Evolutionary conservation across 495 filamentous ascomycete genomes (phyloP), one percentile per base, ranked within the genome.

Genomic region (Pyrenula aspistea): DNA sequence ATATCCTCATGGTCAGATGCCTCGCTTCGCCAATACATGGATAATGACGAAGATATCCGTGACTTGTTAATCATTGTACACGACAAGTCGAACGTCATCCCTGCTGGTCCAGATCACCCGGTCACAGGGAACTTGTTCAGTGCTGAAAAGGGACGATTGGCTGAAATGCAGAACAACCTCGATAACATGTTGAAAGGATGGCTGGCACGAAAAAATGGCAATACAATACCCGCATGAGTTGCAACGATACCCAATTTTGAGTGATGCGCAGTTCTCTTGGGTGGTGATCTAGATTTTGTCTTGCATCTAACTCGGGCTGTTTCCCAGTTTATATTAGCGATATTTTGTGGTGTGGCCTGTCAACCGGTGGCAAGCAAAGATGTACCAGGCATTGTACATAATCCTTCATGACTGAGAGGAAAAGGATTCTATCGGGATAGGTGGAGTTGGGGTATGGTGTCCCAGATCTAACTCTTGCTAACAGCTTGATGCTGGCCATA

Each of bases 51-150:
- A n/a, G 91, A 96, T 58, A 87, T 98, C 61, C 82, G 88, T 49
- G 93, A 98, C 65, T 75, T 97, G 65, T 80, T 96, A 55, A 77
- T 91, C 10, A 85, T 98, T 51, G 89, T 98, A 24, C 88, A 95
- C 65, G 91, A 96, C 68, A 93, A 88, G 69, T 86, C 81, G 22
- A 86, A 87, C 57, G 82, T 91, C 25, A 78, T 81, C 53, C 87
- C 88, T 25, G 84, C 85, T 11, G 80, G 83, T 0, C 78, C 81
- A 25, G 88, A 95, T 51, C 90, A 97, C 73, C 91, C 92, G 0
- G 77, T 95, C 23, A 89, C 88, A 23, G 81, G 81, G 2, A 81
- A 80, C 22, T 67, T 97, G 25, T 96, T 91, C 75, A 84, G 81
- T 55, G 89, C 93, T 61, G 86, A 95, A 69, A 90, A 88, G 65